These are phyloP conservation scores for Pichia norvegensis DNA, from an alignment of 1,139 yeast genomes.

Conservation along the genomic window DNA sequence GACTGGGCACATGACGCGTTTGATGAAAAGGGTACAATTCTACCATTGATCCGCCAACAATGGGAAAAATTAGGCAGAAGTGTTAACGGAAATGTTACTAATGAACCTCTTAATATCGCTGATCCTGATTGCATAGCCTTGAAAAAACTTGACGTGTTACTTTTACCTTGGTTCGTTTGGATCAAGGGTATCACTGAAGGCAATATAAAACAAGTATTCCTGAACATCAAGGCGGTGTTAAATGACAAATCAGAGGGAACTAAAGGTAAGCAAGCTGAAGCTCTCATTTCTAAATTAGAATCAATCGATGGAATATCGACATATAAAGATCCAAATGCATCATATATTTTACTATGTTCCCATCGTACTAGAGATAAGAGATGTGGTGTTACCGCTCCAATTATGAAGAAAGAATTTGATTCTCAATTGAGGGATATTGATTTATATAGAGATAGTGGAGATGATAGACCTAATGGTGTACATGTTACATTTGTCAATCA, in stretches of 20 bases:
- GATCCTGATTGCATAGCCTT: constrained; percentile 13
- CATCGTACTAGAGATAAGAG: constrained; percentile 87
- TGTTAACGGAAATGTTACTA: constrained; percentile 20
- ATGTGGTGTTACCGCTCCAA: constrained; percentile 94
- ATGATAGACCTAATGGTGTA: constrained; percentile 67
- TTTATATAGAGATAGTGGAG: constrained; percentile 65
- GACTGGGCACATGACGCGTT: constrained; percentile 83
- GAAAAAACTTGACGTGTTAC: constrained; percentile 47
- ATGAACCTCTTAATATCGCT: constrained; percentile 8
- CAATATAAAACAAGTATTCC: constrained; percentile 40
- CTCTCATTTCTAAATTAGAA: constrained; percentile 12
- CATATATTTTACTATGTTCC: constrained; percentile 74
- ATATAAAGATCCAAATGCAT: constrained; percentile 36
- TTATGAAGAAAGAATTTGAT: constrained; percentile 74
- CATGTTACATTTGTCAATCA: constrained; percentile 67
- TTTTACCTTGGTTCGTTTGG: constrained; percentile 78
- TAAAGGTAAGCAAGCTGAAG: constrained; percentile 10
- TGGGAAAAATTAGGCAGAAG: constrained; percentile 27
- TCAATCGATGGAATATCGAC: constrained; percentile 24
- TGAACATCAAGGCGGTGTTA: constrained; percentile 38
- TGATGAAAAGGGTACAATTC: constrained; percentile 37
- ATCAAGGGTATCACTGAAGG: constrained; percentile 42
- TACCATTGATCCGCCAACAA: constrained; percentile 21
- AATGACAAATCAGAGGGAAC: constrained; percentile 7
- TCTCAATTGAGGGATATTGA: constrained; percentile 62